Evolutionary conservation across 2,329 filamentous ascomycete genomes (phyloP), one percentile per base, ranked within the genome.

Genomic region (Clarireedia monteithiana): DNA sequence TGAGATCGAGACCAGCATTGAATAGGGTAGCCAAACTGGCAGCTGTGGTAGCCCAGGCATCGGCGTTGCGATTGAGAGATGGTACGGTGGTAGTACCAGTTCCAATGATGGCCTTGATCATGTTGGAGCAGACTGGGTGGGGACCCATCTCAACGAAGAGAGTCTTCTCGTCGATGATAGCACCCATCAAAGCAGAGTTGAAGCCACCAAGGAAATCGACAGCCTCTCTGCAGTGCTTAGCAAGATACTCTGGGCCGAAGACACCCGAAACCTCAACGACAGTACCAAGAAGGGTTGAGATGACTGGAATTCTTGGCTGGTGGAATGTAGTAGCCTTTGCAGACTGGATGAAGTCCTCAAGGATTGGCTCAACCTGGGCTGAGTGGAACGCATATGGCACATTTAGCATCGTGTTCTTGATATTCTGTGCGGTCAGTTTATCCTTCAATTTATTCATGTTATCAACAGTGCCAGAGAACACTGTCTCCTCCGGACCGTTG

Each of bases 401-500:
- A 58, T 83, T 79, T 10, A 87, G 73, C 65, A 78, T 79, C 14
- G 77, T 82, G 54, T 76, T 77, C 68, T 83, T 84, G 71, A 82
- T 77, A 2, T 78, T 77, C 56, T 76, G 73, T 6, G 70, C 67
- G 17, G 74, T 69, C 7, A 86, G 73, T 24, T 72, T 65, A 42
- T 64, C 56, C 10, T 78, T 75, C 12, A 83, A 72, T 3, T 72
- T 73, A 39, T 77, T 75, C 27, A 85, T 77, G 17, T 80, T 73
- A 30, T 79, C 76, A 47, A 75, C 73, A n/a, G 77, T 77, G 14
- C 79, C 71, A 56, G 80, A 81, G 15, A 92, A 75, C 1, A 94
- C 89, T 12, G 84, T 90, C 67, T 89, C 86, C 48, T 82, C 76
- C 0, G 85, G 84, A 0, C 85, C 83, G 63, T 94, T 94, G 69